These are phyloP conservation scores for Stachybotrys chlorohalonatus DNA, from an alignment of 2,329 filamentous ascomycete species.

Conservation along the genomic window DNA sequence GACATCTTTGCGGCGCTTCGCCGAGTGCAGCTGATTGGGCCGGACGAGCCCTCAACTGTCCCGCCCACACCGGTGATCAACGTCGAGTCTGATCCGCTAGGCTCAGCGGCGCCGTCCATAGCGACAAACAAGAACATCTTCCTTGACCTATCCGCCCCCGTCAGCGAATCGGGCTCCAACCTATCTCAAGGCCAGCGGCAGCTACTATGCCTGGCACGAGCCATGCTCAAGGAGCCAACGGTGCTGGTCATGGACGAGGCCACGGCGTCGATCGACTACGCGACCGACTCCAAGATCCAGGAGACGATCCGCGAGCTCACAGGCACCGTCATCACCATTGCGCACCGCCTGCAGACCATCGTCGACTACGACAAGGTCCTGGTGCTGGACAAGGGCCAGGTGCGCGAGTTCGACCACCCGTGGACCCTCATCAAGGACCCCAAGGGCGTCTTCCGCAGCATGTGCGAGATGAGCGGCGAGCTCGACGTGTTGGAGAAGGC, in stretches of 20 bases:
- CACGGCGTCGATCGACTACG: slow-evolving; percentile 94
- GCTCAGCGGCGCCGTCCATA: slow-evolving; percentile 20
- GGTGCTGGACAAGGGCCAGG: slow-evolving; percentile 79
- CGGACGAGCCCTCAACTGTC: slow-evolving; percentile 34
- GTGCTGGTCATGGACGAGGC: slow-evolving; percentile 99
- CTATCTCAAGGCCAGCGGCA: slow-evolving; percentile 94
- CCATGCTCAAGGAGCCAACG: slow-evolving; percentile 81
- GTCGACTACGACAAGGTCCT: slow-evolving; percentile 97
- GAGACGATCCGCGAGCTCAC: slow-evolving; percentile 89
- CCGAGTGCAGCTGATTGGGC: slow-evolving; percentile 77
- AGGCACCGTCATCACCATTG: slow-evolving; percentile 93
- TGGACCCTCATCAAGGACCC: slow-evolving; percentile 68
- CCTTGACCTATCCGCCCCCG: slow-evolving; percentile 70
- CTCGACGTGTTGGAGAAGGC: slow-evolving; percentile 39
- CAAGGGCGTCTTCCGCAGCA: slow-evolving; percentile 52
- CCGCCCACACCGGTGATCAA: slow-evolving; percentile 14
- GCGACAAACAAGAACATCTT: slow-evolving; percentile 91
- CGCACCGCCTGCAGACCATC: slow-evolving; percentile 91
- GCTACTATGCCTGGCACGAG: slow-evolving; percentile 84
- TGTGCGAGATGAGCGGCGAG: slow-evolving; percentile 59
- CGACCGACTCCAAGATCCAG: slow-evolving; percentile 91
- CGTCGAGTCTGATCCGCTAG: slow-evolving; percentile 6
- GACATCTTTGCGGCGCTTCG: slow-evolving; percentile 81
- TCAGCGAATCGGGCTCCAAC: slow-evolving; percentile 88
- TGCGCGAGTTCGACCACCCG: slow-evolving; percentile 87